These are phyloP conservation scores for Pseudotulostoma volvatum DNA, from an alignment of 495 filamentous ascomycete species.

Conservation along the genomic window DNA sequence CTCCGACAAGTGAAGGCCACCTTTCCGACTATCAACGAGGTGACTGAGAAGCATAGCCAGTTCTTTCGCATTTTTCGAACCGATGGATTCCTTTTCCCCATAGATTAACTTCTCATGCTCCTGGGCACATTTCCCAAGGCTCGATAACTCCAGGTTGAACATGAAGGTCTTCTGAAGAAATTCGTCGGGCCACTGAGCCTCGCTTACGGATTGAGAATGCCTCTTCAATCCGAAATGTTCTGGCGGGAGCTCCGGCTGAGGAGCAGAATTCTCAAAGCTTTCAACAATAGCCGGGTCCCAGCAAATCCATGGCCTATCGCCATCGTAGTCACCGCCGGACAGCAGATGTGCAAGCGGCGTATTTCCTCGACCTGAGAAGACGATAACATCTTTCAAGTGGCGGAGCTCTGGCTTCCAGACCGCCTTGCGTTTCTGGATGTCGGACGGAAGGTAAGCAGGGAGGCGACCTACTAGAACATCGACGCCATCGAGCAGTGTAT, in stretches of 20 bases:
- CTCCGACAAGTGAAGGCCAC: conserved; percentile 47
- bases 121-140: conserved; percentile 59
- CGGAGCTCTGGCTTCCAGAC: conserved; percentile 52
- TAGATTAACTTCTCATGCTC: conserved; percentile 62
- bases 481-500: conserved; percentile 44
- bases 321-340: conserved; percentile 91
- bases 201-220: conserved; percentile 28
- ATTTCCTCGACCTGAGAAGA: conserved; percentile 60
- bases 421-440: conserved; percentile 59
- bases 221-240: conserved; percentile 42
- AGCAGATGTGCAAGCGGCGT: conserved; percentile 62
- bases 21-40: conserved; percentile 69
- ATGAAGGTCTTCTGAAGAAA: conserved; percentile 41
- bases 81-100: conserved; percentile 39
- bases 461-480: conserved; percentile 76
- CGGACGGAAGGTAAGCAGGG: conserved; percentile 63
- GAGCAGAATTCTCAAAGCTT: conserved; percentile 54
- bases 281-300: conserved; percentile 67
- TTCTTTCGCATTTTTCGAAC: conserved; percentile 34
- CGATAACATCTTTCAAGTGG: conserved; percentile 69
- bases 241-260: conserved; percentile 23
- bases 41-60: conserved; percentile 57
- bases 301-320: conserved; percentile 79
- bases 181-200: conserved; percentile 16
- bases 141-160: conserved; percentile 48